Base-by-base conservation (phyloP, 179 eudicot species). In the Carnegiea gigantea region DNA sequence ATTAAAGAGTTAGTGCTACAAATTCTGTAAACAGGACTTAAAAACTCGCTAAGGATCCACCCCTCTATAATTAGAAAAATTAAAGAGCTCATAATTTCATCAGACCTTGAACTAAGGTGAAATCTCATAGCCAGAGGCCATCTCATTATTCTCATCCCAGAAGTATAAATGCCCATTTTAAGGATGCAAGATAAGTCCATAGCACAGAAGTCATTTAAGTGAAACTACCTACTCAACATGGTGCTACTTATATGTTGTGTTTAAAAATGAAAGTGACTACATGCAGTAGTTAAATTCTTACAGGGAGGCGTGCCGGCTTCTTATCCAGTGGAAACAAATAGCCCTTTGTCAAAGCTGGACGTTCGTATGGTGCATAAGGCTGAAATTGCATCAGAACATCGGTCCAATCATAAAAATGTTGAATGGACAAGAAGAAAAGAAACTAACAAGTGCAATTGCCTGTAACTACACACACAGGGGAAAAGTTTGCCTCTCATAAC, bases 221-320 rank as follows among this genome's bases (percentile, higher is more conserved):
- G 5, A 24, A 53, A 10, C 12, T 36, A 48, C 70, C 28, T 38
- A 21, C 49, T 17, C 26, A 62, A 72, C 38, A 59, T 59, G 8
- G 44, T 15, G 48, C 36, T 70, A 38, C 0, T 44, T 44, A 5
- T n/a, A 33, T 33, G 5, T 26, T 20, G 51, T 60, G 17, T 53
- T 24, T 14, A 38, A 79, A 78, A 33, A 54, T 62, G 46, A 74
- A 51, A 60, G 10, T 43, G 76, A 76, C 36, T 18, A 30, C 3
- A 79, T 51, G 70, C 23, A 76, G 28, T 57, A 12, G 17, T 49
- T 24, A 24, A 46, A 8, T 26, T 67, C 97, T 89, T 86, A 97
- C 99, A 48, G 99, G 99, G 79, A 97, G 86, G 36, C 98, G 95
- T 77, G 99, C 98, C 48, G 99, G 99, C 80, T 97, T 97, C 86